Evolutionary conservation across 768 basidiomycete genomes (phyloP).

Genomic region (Boletus subcaerulescens): DNA sequence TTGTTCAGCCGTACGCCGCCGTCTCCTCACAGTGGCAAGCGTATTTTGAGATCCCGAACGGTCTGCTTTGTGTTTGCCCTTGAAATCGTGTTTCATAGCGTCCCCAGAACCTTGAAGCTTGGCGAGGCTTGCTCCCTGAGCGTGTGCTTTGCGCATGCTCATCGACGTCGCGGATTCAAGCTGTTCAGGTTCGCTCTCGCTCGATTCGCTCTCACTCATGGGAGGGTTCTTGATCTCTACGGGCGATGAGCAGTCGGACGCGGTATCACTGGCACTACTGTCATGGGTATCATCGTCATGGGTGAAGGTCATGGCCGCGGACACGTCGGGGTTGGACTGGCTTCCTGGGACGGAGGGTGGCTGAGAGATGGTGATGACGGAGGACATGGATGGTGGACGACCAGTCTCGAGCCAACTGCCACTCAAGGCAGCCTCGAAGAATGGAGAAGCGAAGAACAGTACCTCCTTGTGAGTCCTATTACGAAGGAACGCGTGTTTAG

Average conservation of each 20-base stretch:
- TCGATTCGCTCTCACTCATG: slow-evolving; percentile 33
- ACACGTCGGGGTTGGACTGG: slow-evolving; percentile 38
- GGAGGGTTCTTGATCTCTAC: slow-evolving; percentile 37
- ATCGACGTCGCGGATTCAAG: slow-evolving; percentile 12
- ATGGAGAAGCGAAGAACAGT: slow-evolving; percentile 89
- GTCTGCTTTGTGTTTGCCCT: slow-evolving; percentile 19
- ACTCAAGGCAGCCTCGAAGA: slow-evolving; percentile 88
- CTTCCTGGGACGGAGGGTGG: slow-evolving; percentile 58
- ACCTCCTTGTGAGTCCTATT: slow-evolving; percentile 89
- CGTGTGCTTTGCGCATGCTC: slow-evolving; percentile 34
- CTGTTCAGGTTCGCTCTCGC: slow-evolving; percentile 37
- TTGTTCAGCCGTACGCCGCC: slow-evolving; percentile 46
- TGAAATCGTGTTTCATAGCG: slow-evolving; percentile 22
- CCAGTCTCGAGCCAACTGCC: slow-evolving; percentile 92
- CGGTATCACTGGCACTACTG: slow-evolving; percentile 22
- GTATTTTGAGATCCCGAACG: slow-evolving; percentile 29
- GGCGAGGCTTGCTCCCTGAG: slow-evolving; percentile 53
- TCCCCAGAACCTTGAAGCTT: slow-evolving; percentile 48
- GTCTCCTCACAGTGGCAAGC: slow-evolving; percentile 41
- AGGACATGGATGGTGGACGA: slow-evolving; percentile 74
- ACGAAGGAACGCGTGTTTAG: neutral
- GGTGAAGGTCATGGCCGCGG: slow-evolving; percentile 60
- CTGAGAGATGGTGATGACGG: slow-evolving; percentile 81
- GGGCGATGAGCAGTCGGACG: slow-evolving; percentile 42
- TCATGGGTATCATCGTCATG: slow-evolving; percentile 48